These are phyloP conservation scores for Knufia petricola DNA, from an alignment of 2,329 filamentous ascomycete genomes.

Conservation along the genomic window DNA sequence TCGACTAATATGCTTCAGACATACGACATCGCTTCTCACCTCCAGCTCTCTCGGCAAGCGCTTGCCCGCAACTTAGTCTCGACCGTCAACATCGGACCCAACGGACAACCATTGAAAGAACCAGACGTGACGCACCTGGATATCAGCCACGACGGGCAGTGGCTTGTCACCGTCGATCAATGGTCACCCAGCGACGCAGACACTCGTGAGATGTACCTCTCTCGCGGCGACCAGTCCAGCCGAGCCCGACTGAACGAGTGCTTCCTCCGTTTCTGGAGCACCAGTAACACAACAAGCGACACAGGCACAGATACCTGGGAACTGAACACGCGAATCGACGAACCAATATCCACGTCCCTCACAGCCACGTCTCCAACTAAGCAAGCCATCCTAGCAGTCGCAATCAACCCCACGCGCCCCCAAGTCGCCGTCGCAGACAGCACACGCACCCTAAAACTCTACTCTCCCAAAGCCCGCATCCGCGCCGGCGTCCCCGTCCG, in stretches of 20 bases:
- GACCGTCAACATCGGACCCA: constrained; percentile 63
- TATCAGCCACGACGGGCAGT: constrained; percentile 70
- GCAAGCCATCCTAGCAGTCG: constrained; percentile 59
- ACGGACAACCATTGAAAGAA: constrained; percentile 62
- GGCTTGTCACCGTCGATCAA: constrained; percentile 85
- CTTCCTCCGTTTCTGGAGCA: constrained; percentile 85
- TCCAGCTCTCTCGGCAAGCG: constrained; percentile 76
- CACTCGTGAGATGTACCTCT: constrained; percentile 45
- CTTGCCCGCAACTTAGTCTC: constrained; percentile 81
- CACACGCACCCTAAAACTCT: constrained; percentile 68
- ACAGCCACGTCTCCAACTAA: constrained; percentile 41
- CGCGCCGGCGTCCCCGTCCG: constrained; percentile 46
- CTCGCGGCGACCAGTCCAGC: constrained; percentile 10
- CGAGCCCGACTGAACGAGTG: constrained; percentile 45
- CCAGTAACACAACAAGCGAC: constrained; percentile 39
- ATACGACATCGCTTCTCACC: constrained; percentile 71
- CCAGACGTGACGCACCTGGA: constrained; percentile 67
- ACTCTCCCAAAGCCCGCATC: constrained; percentile 63
- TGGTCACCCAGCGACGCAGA: constrained; percentile 71
- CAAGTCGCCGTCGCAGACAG: constrained; percentile 79
- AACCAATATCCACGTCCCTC: constrained; percentile 38
- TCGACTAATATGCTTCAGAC: constrained; percentile 55
- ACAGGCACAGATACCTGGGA: constrained; percentile 47
- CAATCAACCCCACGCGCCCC: constrained; percentile 56
- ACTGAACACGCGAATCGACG: constrained; percentile 72